Percentiles rank a stretch among this genome's conserved stretches.
Conservation (phyloP, 2,329 filamentous ascomycete genomes). For the Fusarium pseudoanthophilum region DNA sequence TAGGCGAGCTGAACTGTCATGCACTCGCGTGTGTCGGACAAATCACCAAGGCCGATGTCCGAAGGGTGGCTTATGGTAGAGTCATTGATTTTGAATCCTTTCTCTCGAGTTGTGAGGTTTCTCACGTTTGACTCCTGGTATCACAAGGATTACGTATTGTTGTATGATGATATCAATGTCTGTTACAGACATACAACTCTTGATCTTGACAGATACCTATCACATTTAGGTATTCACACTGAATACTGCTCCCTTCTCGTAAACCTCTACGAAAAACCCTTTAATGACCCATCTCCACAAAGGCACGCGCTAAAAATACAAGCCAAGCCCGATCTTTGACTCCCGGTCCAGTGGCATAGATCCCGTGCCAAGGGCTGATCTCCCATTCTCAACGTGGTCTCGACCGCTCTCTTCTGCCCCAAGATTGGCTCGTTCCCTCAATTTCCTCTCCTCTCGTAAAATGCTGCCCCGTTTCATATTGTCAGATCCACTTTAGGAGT, state of each 20-base stretch:
- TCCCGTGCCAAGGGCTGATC: constrained; percentile 18
- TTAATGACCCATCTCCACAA: constrained; percentile 11
- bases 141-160: not conserved
- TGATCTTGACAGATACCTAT: not conserved
- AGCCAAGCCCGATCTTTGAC: constrained; percentile 8
- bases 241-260: not conserved
- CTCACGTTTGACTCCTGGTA: not conserved
- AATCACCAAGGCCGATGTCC: constrained; percentile 46
- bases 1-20: constrained; percentile 28
- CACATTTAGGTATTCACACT: not conserved
- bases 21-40: constrained; percentile 37
- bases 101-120: not conserved
- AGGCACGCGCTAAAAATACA: not conserved
- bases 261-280: not conserved
- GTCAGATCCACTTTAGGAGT: not conserved
- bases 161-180: not conserved
- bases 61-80: constrained; percentile 31
- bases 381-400: constrained; percentile 18
- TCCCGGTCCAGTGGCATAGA: constrained; percentile 13
- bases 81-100: constrained; percentile 25
- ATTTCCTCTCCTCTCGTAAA: not conserved
- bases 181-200: not conserved
- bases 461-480: not conserved
- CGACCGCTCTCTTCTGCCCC: not conserved
- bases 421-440: not conserved